These are phyloP conservation scores for Acanthamoeba lugdunensis DNA, from an alignment of 208 protist genomes.

Conservation along the genomic window DNA sequence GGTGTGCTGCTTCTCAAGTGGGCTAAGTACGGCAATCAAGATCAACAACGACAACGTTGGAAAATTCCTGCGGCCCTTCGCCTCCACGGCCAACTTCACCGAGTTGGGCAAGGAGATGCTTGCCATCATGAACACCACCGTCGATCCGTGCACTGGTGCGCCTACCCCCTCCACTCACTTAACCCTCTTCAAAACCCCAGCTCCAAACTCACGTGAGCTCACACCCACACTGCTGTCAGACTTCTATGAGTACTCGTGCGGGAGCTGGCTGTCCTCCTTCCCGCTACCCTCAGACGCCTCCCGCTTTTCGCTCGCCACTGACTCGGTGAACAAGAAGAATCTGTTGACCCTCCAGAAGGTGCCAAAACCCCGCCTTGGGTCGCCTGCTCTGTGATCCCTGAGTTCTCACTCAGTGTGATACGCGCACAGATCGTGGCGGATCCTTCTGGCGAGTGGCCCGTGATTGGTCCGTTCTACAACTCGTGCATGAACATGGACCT, in stretches of 20 bases:
- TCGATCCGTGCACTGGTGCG: conserved; percentile 35
- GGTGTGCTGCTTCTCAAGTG: too few species aligned
- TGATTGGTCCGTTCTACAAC: conserved; percentile 46
- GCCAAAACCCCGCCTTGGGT: too few species aligned
- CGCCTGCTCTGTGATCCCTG: background rate
- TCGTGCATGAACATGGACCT: conserved; percentile 32
- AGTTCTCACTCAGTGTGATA: background rate
- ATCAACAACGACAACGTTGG: too few species aligned
- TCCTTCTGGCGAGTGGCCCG: conserved; percentile 41
- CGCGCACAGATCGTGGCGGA: background rate
- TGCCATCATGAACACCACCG: conserved; percentile 60
- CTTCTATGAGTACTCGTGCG: background rate
- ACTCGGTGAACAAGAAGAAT: background rate
- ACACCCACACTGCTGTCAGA: too few species aligned
- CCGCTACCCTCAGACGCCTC: background rate
- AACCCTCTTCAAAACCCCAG: too few species aligned
- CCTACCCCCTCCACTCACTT: too few species aligned
- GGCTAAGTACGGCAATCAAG: too few species aligned
- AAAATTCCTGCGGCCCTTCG: too few species aligned
- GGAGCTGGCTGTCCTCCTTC: background rate
- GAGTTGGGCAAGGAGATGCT: too few species aligned
- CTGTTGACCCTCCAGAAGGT: background rate
- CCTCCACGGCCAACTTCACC: too few species aligned
- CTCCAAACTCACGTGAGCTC: too few species aligned
- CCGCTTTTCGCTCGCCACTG: background rate